Percentiles rank a stretch among this genome's conserved stretches.
Conservation (phyloP, 106 monocot species). For the Allium sativum region DNA sequence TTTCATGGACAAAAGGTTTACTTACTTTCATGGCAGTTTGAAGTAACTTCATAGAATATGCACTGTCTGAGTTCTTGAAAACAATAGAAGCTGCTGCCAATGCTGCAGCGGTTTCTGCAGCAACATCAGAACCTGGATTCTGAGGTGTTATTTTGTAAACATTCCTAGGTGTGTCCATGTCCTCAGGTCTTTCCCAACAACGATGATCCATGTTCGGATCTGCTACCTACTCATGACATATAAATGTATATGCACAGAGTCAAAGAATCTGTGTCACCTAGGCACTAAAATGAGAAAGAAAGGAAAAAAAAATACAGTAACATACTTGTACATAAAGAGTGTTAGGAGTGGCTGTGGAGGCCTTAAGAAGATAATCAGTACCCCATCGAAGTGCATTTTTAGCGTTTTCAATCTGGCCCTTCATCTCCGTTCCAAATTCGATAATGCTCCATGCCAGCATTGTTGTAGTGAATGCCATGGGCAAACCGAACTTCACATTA, state of each 20-base stretch:
- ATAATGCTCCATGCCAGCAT: slow-evolving; percentile 74
- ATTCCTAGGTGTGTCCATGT: slow-evolving; percentile 71
- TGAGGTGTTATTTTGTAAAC: slow-evolving; percentile 51
- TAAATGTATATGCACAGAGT: too few species aligned
- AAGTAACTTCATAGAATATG: slow-evolving; percentile 53
- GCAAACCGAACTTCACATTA: slow-evolving; percentile 48
- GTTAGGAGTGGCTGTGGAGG: slow-evolving; percentile 38
- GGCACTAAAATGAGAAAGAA: not conserved
- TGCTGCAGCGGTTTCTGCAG: slow-evolving; percentile 67
- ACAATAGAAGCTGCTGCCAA: slow-evolving; percentile 64
- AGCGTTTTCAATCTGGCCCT: slow-evolving; percentile 39
- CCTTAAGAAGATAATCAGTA: slow-evolving; percentile 69
- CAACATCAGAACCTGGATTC: slow-evolving; percentile 71
- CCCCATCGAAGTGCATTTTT: slow-evolving; percentile 53
- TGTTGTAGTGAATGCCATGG: slow-evolving; percentile 56
- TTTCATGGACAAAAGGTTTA: not conserved
- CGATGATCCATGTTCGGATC: slow-evolving; percentile 55
- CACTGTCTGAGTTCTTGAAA: slow-evolving; percentile 32
- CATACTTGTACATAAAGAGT: slow-evolving; percentile 44
- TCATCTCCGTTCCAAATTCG: slow-evolving; percentile 50
- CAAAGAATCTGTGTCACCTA: not conserved
- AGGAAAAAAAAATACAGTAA: not conserved
- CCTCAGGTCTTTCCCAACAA: slow-evolving; percentile 88
- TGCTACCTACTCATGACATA: slow-evolving; percentile 31
- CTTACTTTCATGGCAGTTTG: slow-evolving; percentile 56